Evolutionary conservation across 164 flowering plant species (phyloP), one percentile per base, ranked within the genome.

Genomic region (Tetracentron sinense): DNA sequence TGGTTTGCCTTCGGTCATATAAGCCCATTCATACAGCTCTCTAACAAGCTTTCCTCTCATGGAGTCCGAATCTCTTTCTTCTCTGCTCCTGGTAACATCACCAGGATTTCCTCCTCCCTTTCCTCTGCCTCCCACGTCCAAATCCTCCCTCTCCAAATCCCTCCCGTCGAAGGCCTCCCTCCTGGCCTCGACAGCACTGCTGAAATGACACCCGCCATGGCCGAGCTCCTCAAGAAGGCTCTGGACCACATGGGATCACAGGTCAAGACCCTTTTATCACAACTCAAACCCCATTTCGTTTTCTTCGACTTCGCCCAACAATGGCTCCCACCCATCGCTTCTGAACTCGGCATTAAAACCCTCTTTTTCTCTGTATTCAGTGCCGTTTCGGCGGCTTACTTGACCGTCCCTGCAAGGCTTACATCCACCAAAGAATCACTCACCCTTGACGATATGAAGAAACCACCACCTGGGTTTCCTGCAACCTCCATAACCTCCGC

Each of bases 1-100:
- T 78, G 56, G 51, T 72, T 72, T 38, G 82, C 79, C 14, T 78
- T 72, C 30, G 82, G 82, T 38, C 82, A 78, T 30, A 75, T 78
- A 20, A 72, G 65, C 26, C 82, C 82, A 29, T 78, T 78, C 35
- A 47, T 73, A 0, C 82, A 78, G 52, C 71, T 78, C 27, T 72
- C 82, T 2, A 75, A 78, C 63, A 78, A 75, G 69, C 79, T 78
- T 28, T 58, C 77, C 15, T 48, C 65, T 16, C n/a, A n/a, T n/a
- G n/a, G n/a, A n/a, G n/a, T n/a, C n/a, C n/a, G n/a, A n/a, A n/a
- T n/a, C n/a, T n/a, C n/a, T n/a, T n/a, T n/a, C n/a, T n/a, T n/a
- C n/a, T n/a, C n/a, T n/a, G n/a, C n/a, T n/a, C n/a, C n/a, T 64
- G 70, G 68, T 75, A 77, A 10, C 22, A 70, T 38, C 54, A 54